Base-by-base conservation (phyloP, 2,329 filamentous ascomycete species). In the Arthrobotrys musiformis region DNA sequence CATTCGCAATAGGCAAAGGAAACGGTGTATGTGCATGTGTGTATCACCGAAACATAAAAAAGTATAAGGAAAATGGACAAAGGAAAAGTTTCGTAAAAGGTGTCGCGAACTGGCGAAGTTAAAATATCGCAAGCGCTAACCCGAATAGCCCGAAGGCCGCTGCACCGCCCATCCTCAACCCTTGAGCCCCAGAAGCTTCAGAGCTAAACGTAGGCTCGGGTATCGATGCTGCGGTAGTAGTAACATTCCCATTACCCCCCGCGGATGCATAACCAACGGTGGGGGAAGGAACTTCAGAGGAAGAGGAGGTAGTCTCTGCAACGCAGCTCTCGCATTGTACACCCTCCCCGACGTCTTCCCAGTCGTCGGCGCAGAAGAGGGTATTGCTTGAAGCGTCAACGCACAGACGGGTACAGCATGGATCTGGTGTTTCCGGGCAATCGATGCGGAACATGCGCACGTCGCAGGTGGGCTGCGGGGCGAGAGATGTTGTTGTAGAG, bases 401-500 rank as follows among this genome's bases (percentile, higher is more conserved):
- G n/a, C 58, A 64, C 7, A 72, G 24, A 8, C 46, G 58, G 35
- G 28, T 30, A 15, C 68, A 72, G 60, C 68, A 72, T 28, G 37
- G 58, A 35, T 72, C 68, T 8, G 33, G 37, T 4, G 44, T 35
- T 28, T 56, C 30, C 6, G 68, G 68, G 11, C 68, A 72, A 48
- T 64, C 68, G 8, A 58, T 52, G 11, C 37, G 48, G 37, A 56
- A 72, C 15, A 58, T 48, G 15, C 33, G 35, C 17, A 72, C 50
- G 58, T 56, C 28, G 40, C 68, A 72, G 22, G 68, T 72, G 22
- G 68, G 35, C 3, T 22, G 44, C 4, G 17, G 26, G n/a, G 35
- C 33, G 8, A 22, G 1, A 17, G 56, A 50, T 5, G 42, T 54
- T 0, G 33, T 48, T 17, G 22, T 61, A 33, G 17, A 6, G 1